phyloP scores from a whole-genome alignment of 1,284 basidiomycete species.

The Austropuccinia psidii region DNA sequence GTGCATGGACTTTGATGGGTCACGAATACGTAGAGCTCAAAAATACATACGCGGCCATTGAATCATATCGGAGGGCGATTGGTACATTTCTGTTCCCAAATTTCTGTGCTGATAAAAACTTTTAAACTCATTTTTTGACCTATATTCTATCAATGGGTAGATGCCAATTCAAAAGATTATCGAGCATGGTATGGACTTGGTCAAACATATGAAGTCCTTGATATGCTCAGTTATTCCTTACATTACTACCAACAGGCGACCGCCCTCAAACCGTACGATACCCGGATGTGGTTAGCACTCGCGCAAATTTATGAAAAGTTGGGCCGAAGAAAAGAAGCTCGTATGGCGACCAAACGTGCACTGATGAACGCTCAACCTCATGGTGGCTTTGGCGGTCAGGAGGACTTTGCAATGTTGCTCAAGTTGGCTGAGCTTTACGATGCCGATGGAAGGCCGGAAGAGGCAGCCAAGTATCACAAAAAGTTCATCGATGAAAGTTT shows the following conservation, averaged over 20 bases:
- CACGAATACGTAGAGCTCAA: slow-evolving; percentile 99
- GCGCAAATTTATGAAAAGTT: slow-evolving; percentile 90
- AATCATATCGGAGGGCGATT: slow-evolving; percentile 89
- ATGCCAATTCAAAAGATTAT: slow-evolving; percentile 93
- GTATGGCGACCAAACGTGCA: slow-evolving; percentile 30
- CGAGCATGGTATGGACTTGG: slow-evolving; percentile 97
- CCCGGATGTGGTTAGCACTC: slow-evolving; percentile 90
- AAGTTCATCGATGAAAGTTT: slow-evolving; percentile 30
- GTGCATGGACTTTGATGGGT: slow-evolving; percentile 99
- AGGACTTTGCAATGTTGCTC: slow-evolving; percentile 28
- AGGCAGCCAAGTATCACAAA: slow-evolving; percentile 34
- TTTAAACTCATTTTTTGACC: not conserved
- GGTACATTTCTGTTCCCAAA: slow-evolving; percentile 54
- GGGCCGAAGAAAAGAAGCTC: slow-evolving; percentile 50
- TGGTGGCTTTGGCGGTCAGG: slow-evolving; percentile 24
- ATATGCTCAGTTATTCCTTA: slow-evolving; percentile 91
- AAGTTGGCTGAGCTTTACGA: slow-evolving; percentile 34
- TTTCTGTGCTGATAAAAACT: not conserved
- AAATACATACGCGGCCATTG: slow-evolving; percentile 96
- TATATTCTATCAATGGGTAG: slow-evolving; percentile 49
- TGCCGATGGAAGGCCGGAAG: slow-evolving; percentile 24
- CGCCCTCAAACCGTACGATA: slow-evolving; percentile 89
- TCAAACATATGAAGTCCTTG: slow-evolving; percentile 91
- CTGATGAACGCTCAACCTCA: slow-evolving; percentile 35
- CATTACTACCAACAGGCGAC: slow-evolving; percentile 96